Evolutionary conservation across 176 grass and related monocot genomes (phyloP), one percentile per base, ranked within the genome.

Genomic region (Cymbopogon citratus): DNA sequence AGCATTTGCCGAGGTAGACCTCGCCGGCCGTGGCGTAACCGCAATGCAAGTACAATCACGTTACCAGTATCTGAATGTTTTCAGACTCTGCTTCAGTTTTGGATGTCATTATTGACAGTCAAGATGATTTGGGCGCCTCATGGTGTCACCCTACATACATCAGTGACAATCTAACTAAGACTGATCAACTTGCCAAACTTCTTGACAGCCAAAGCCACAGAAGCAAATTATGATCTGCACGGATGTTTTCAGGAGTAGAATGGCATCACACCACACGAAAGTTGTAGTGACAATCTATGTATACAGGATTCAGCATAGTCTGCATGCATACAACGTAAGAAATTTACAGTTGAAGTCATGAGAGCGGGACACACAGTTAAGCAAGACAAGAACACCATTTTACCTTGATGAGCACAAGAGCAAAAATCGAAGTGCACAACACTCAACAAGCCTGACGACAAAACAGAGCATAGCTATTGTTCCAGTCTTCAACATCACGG

Each of bases 1-100:
- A 97, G 77, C 94, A 97, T 80, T 97, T 97, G 57, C 94, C 94
- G 16, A 97, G 91, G 83, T 97, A 97, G 8, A 88, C 87, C 31
- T 97, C 91, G 12, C 89, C 91, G 14, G 84, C 85, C 0, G 82
- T 80, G 48, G 91, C 87, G 31, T 86, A 92, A 4, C 80, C 90
- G 70, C 94, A 97, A n/a, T n/a, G n/a, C n/a, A n/a, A n/a, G n/a
- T n/a, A n/a, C n/a, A n/a, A n/a, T n/a, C n/a, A n/a, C n/a, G n/a
- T n/a, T n/a, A n/a, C n/a, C n/a, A n/a, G n/a, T n/a, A n/a, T n/a
- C n/a, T n/a, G n/a, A n/a, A n/a, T n/a, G n/a, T n/a, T n/a, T n/a
- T n/a, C n/a, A n/a, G n/a, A n/a, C n/a, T n/a, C n/a, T n/a, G n/a
- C n/a, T n/a, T n/a, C n/a, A n/a, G n/a, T n/a, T n/a, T n/a, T n/a